phyloP scores from a whole-genome alignment of 1,139 yeast genomes.

The Debaryomyces subglobosus region DNA sequence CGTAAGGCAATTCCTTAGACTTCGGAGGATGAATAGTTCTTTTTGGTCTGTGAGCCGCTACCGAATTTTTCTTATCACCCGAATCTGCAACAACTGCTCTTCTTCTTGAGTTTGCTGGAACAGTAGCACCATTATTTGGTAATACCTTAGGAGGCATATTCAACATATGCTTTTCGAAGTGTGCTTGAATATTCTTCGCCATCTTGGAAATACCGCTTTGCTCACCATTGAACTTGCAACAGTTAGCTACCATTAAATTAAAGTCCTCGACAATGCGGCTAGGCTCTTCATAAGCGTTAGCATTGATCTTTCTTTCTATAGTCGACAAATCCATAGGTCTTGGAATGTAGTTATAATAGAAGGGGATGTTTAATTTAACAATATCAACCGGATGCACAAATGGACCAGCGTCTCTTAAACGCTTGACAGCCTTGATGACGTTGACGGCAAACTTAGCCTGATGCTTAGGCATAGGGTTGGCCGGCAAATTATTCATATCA shows the following conservation, averaged over 20 bases:
- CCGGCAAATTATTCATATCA: slow-evolving; percentile 68
- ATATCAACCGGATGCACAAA: slow-evolving; percentile 89
- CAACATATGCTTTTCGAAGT: slow-evolving; percentile 90
- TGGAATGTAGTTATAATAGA: slow-evolving; percentile 78
- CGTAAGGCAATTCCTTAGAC: slow-evolving; percentile 91
- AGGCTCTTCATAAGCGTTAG: slow-evolving; percentile 71
- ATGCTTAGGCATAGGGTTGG: slow-evolving; percentile 79
- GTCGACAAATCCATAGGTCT: slow-evolving; percentile 95
- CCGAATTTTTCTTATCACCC: slow-evolving; percentile 50
- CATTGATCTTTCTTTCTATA: slow-evolving; percentile 76
- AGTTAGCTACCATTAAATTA: slow-evolving; percentile 81
- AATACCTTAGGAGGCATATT: slow-evolving; percentile 85
- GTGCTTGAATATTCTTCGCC: slow-evolving; percentile 88
- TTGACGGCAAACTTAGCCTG: slow-evolving; percentile 74
- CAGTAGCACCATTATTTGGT: slow-evolving; percentile 51
- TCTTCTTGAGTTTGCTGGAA: slow-evolving; percentile 45
- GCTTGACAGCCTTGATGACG: slow-evolving; percentile 76
- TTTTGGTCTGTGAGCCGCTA: slow-evolving; percentile 73
- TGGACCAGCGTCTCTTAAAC: slow-evolving; percentile 92
- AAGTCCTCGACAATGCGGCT: slow-evolving; percentile 77
- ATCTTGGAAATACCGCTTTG: slow-evolving; percentile 82
- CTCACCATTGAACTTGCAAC: slow-evolving; percentile 83
- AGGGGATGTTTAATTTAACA: slow-evolving; percentile 85
- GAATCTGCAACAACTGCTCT: slow-evolving; percentile 61
- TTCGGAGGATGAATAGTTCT: slow-evolving; percentile 97